Conservation (phyloP, 352 stramenopile genomes). For the Phytophthora multivora region DNA sequence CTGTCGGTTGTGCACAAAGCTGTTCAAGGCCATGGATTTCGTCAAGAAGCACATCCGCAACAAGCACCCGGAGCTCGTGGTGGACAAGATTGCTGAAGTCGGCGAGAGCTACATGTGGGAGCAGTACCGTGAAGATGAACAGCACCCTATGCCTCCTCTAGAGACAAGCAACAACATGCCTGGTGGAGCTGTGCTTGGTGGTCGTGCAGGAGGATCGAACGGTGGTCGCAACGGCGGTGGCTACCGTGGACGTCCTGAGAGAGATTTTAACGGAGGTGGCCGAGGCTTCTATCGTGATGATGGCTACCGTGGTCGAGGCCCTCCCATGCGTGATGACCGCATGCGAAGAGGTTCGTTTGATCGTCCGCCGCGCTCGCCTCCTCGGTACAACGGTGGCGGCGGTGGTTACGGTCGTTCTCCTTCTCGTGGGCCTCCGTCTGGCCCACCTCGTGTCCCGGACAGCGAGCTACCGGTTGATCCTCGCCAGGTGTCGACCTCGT, state of each 20-base stretch:
- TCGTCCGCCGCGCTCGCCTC: conserved; percentile 39
- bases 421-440: conserved; percentile 30
- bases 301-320: conserved; percentile 58
- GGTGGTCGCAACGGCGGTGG: conserved; percentile 35
- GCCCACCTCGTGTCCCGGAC: conserved; percentile 49
- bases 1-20: conserved; percentile 84
- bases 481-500: conserved; percentile 82
- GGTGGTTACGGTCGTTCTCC: conserved; percentile 32
- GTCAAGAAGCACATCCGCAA: conserved; percentile 91
- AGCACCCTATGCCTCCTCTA: conserved; percentile 75
- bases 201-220: conserved; percentile 41
- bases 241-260: conserved; percentile 33
- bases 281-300: conserved; percentile 66
- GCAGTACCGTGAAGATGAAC: conserved; percentile 81
- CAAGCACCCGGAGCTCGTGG: conserved; percentile 83
- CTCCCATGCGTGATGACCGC: conserved; percentile 53
- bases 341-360: conserved; percentile 57
- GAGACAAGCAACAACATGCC: conserved; percentile 70
- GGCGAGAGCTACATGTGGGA: conserved; percentile 90
- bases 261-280: conserved; percentile 40
- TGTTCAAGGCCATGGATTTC: conserved; percentile 89
- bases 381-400: conserved; percentile 33
- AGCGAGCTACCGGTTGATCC: conserved; percentile 78
- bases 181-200: conserved; percentile 59
- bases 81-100: conserved; percentile 82